phyloP scores from a whole-genome alignment of 2,329 filamentous ascomycete species.

The Aspergillus versicolor region DNA sequence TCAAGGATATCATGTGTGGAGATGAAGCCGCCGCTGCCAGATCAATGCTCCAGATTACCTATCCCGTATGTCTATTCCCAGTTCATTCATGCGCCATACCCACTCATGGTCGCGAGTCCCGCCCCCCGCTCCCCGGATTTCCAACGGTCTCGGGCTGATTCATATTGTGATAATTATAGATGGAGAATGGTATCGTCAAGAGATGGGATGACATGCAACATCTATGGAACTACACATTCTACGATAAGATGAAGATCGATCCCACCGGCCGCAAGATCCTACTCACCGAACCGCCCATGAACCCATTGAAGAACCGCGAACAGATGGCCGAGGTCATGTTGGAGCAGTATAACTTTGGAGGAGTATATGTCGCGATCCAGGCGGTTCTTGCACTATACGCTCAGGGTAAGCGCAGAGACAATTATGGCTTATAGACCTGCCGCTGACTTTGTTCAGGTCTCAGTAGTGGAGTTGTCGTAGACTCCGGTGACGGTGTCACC shows the following conservation, averaged over 20 bases:
- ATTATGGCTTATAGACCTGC: too few species aligned
- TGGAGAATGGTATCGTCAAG: slow-evolving; percentile 99
- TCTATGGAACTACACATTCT: slow-evolving; percentile 98
- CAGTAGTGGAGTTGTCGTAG: slow-evolving; percentile 93
- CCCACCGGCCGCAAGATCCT: slow-evolving; percentile 92
- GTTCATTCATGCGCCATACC: not conserved
- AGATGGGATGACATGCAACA: slow-evolving; percentile 99
- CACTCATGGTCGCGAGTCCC: slow-evolving; percentile 1
- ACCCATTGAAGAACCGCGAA: slow-evolving; percentile 93
- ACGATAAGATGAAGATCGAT: slow-evolving; percentile 93
- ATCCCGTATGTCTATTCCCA: slow-evolving; percentile 62
- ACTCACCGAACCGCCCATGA: slow-evolving; percentile 95
- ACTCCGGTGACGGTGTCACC: slow-evolving; percentile 96
- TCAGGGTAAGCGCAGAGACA: slow-evolving; percentile 64
- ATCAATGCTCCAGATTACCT: slow-evolving; percentile 97
- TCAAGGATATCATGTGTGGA: slow-evolving; percentile 99
- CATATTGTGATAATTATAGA: slow-evolving; percentile 49
- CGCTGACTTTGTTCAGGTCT: slow-evolving; percentile 56
- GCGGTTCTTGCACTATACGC: slow-evolving; percentile 94
- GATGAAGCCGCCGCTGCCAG: slow-evolving; percentile 94
- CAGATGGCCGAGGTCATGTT: slow-evolving; percentile 99
- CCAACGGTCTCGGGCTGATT: slow-evolving; percentile 3
- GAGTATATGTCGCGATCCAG: slow-evolving; percentile 97
- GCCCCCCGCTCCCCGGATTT: slow-evolving; percentile 6
- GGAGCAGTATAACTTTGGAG: slow-evolving; percentile 91